Evolutionary conservation across 2,329 filamentous ascomycete species (phyloP).

Genomic region (Xylariales sp.): DNA sequence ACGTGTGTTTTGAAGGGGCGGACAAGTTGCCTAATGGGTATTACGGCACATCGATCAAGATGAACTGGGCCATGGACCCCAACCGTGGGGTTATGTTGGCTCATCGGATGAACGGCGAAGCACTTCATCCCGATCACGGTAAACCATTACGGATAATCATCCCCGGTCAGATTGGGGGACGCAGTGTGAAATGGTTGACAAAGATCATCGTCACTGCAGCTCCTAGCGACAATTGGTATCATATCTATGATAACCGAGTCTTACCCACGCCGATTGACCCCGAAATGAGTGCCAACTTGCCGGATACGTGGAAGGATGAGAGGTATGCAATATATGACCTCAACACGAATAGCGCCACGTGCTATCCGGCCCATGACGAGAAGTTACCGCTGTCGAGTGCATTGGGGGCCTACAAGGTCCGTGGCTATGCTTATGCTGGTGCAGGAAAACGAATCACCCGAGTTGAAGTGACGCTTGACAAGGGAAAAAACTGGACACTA

Average conservation of each 20-base stretch:
- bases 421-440: slow-evolving; percentile 84
- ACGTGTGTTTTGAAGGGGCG: slow-evolving; percentile 87
- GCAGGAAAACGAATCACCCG: slow-evolving; percentile 79
- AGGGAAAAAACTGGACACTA: slow-evolving; percentile 74
- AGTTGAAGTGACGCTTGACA: slow-evolving; percentile 78
- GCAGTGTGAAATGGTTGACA: slow-evolving; percentile 91
- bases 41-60: slow-evolving; percentile 82
- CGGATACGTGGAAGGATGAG: slow-evolving; percentile 81
- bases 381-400: slow-evolving; percentile 45
- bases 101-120: slow-evolving; percentile 85
- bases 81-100: slow-evolving; percentile 83
- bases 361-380: slow-evolving; percentile 76
- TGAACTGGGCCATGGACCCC: slow-evolving; percentile 82
- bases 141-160: slow-evolving; percentile 78
- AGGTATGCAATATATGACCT: slow-evolving; percentile 91
- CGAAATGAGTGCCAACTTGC: slow-evolving; percentile 69
- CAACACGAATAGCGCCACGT: slow-evolving; percentile 79
- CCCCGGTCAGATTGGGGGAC: slow-evolving; percentile 85
- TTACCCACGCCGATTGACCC: slow-evolving; percentile 82
- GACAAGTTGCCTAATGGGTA: slow-evolving; percentile 84
- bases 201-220: slow-evolving; percentile 70
- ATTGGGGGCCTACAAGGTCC: slow-evolving; percentile 55
- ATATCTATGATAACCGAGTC: slow-evolving; percentile 89
- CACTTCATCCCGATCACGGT: slow-evolving; percentile 77
- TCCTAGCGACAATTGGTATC: slow-evolving; percentile 91